Evolutionary conservation across 495 filamentous ascomycete species (phyloP).

Genomic region (Talaromyces borbonicus): DNA sequence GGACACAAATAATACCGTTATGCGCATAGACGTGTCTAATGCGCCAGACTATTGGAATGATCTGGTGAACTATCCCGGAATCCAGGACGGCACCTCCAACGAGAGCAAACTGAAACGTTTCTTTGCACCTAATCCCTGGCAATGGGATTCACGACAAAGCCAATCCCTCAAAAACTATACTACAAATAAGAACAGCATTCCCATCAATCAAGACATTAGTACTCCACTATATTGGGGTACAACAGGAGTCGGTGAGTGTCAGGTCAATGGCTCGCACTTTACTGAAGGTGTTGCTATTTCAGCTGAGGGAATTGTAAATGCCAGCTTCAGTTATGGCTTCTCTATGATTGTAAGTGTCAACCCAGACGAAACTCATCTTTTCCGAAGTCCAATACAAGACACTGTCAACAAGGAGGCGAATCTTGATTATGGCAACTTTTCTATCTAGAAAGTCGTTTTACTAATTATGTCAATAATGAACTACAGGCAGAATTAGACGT

Average conservation of each 20-base stretch:
- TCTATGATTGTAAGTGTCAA: background rate
- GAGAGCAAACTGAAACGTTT: background rate
- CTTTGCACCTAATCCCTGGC: background rate
- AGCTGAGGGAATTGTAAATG: background rate
- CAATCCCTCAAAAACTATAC: background rate
- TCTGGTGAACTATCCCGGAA: slow-evolving; percentile 15
- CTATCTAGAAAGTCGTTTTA: background rate
- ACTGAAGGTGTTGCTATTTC: background rate
- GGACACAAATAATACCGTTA: slow-evolving; percentile 18
- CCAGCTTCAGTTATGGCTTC: background rate
- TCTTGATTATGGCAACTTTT: background rate
- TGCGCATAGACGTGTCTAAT: slow-evolving; percentile 30
- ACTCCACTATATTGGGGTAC: background rate
- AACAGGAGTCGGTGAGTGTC: background rate
- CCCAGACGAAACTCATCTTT: background rate
- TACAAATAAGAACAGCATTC: background rate
- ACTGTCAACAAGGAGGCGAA: background rate
- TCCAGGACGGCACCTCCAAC: background rate
- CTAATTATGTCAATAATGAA: background rate
- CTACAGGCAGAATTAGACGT: background rate
- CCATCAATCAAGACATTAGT: background rate
- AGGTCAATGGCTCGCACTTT: background rate
- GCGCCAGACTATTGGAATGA: slow-evolving; percentile 24
- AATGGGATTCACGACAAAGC: background rate
- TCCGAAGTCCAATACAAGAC: background rate